Base-by-base conservation (phyloP, 805 yeast genomes). In the Ogataea saltuana region DNA sequence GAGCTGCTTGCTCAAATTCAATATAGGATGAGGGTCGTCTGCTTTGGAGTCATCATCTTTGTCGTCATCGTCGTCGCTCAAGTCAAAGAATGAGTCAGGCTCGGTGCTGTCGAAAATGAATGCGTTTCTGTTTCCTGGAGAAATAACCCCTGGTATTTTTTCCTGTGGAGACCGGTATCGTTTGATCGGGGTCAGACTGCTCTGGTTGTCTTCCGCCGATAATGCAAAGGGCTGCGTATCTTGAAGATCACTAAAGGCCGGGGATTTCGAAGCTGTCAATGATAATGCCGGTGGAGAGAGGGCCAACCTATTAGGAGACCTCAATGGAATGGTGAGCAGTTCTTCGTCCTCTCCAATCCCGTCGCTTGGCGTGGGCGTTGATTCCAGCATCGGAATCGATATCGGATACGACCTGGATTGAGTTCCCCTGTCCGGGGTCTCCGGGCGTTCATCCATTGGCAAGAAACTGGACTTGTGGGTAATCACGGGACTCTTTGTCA, bases 281-380 rank as follows among this genome's bases (percentile, higher is more conserved):
- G 46, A 48, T 1, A 45, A 42, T 3, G 23, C 25, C n/a, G 31
- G 16, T 20, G 53, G 45, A 0, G 52, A 38, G 4, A 22, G 22
- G 2, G 40, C 36, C 10, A 42, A 20, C 38, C 66, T 50, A 31
- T 50, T 54, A 2, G 68, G 68, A 12, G 68, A 63, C 40, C 67
- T 52, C 13, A 59, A 31, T 11, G 68, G 67, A 23, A 61, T 61
- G 4, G 55, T 51, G 23, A 58, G 45, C 22, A 54, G 25, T n/a
- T 54, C 55, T 13, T 51, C 57, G 16, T 48, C 54, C 11, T 56
- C 50, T n/a, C 43, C 49, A 17, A 22, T 31, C n/a, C 15, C 18
- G 26, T 23, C 12, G 4, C 29, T 13, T 4, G 13, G 28, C n/a
- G 28, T 33, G 4, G 37, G 38, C 4, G 38, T 34, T n/a, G 29